A percentile compares a stretch with the other conserved stretches of the same genome.
Evolutionary conservation across 768 basidiomycete genomes (phyloP).

Genomic region (Austroboletus eburneus): DNA sequence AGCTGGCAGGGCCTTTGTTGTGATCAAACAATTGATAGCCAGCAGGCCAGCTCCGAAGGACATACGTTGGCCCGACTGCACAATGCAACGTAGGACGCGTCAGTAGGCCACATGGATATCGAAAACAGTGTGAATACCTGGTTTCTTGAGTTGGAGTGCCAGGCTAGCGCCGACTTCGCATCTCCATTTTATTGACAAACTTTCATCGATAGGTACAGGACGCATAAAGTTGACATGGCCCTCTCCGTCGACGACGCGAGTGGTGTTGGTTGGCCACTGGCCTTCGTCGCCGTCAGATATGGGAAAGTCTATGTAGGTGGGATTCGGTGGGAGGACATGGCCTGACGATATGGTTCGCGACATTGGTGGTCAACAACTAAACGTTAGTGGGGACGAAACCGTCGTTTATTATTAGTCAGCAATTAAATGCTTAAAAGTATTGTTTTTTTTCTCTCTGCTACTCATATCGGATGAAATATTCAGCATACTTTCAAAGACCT

Average conservation of each 20-base stretch:
- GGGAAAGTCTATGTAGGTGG: conserved; percentile 54
- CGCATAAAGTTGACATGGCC: conserved; percentile 74
- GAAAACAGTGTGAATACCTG: conserved; percentile 38
- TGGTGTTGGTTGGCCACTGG: conserved; percentile 57
- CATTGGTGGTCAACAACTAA: conserved; percentile 25
- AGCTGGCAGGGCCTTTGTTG: conserved; percentile 52
- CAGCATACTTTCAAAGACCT: too few species aligned
- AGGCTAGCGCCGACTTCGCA: conserved; percentile 37
- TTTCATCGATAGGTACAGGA: conserved; percentile 46
- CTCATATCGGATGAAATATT: too few species aligned
- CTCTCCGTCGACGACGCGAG: conserved; percentile 47
- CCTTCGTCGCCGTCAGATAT: conserved; percentile 54
- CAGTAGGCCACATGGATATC: background rate
- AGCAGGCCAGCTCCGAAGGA: conserved; percentile 60
- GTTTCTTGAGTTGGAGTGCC: conserved; percentile 43
- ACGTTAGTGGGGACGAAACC: too few species aligned
- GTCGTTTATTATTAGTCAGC: conserved; percentile 10
- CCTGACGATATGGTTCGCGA: conserved; percentile 11
- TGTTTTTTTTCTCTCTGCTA: too few species aligned
- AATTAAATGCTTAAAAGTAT: too few species aligned
- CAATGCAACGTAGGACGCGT: background rate
- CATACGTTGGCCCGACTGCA: conserved; percentile 44
- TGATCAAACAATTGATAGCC: conserved; percentile 75
- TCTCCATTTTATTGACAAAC: conserved; percentile 57
- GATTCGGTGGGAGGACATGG: conserved; percentile 45